These are phyloP conservation scores for Nakazawaea holstii DNA, from an alignment of 805 yeast species.

Conservation along the genomic window DNA sequence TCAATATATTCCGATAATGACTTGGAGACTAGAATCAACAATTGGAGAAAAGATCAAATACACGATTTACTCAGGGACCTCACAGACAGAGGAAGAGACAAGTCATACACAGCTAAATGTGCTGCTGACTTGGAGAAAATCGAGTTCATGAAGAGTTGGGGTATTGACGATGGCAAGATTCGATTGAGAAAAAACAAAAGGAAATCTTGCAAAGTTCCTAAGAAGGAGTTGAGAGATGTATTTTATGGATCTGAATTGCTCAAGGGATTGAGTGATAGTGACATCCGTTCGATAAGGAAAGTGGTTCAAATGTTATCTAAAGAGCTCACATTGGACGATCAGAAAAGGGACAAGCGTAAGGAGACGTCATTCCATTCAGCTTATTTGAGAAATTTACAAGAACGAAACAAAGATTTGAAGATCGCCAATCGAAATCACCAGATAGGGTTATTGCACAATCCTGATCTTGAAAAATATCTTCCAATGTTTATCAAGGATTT, in stretches of 20 bases:
- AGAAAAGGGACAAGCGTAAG: neutral
- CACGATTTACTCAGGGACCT: slow-evolving; percentile 18
- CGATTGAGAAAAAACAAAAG: neutral
- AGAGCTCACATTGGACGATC: neutral
- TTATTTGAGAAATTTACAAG: slow-evolving; percentile 3
- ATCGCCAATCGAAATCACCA: neutral
- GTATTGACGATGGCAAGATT: slow-evolving; percentile 19
- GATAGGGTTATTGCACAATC: slow-evolving; percentile 6
- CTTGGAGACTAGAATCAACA: slow-evolving; percentile 22
- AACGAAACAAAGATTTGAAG: slow-evolving; percentile 1
- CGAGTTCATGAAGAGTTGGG: slow-evolving; percentile 26
- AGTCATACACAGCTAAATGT: neutral
- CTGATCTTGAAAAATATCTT: slow-evolving; percentile 13
- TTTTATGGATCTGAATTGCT: slow-evolving; percentile 20
- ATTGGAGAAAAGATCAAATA: slow-evolving; percentile 25
- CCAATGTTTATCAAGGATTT: slow-evolving; percentile 14
- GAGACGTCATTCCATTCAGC: neutral
- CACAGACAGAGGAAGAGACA: slow-evolving; percentile 1
- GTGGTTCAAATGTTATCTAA: slow-evolving; percentile 17
- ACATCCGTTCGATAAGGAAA: slow-evolving; percentile 16
- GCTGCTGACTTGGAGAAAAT: slow-evolving; percentile 16
- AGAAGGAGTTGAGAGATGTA: neutral
- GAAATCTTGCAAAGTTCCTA: slow-evolving; percentile 5
- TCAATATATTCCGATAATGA: slow-evolving; percentile 16
- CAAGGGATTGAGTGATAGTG: slow-evolving; percentile 16